These are phyloP conservation scores for Hypomontagnella monticulosa DNA, from an alignment of 495 filamentous ascomycete genomes.

Conservation along the genomic window DNA sequence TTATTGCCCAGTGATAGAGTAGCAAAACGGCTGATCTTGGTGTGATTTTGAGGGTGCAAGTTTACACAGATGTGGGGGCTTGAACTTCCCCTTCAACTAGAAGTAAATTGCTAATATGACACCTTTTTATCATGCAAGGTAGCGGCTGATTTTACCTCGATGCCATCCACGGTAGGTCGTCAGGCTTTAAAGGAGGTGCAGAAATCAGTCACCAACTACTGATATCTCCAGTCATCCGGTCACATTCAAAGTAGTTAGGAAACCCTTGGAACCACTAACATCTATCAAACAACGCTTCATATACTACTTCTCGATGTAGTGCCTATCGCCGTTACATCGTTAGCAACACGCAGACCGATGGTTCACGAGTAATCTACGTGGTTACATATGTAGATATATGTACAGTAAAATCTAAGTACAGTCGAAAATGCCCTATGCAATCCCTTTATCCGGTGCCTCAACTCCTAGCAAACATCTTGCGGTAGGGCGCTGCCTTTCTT, in stretches of 20 bases:
- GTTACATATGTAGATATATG: conserved; percentile 20
- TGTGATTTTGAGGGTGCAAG: too few relatives aligned
- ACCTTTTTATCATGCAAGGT: conserved; percentile 48
- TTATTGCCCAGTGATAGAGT: too few relatives aligned
- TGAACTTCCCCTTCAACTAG: conserved; percentile 56
- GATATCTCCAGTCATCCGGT: too few relatives aligned
- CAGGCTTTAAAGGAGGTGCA: conserved; percentile 46
- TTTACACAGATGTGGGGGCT: conserved; percentile 58
- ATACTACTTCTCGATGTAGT: too few relatives aligned
- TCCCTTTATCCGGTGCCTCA: conserved; percentile 31
- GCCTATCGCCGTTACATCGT: too few relatives aligned
- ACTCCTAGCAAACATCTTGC: conserved; percentile 27
- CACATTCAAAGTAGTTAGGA: too few relatives aligned
- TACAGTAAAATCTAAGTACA: conserved; percentile 34
- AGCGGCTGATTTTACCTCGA: conserved; percentile 55
- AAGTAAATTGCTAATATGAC: conserved; percentile 50
- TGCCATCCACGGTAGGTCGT: conserved; percentile 45
- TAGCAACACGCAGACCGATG: conserved; percentile 4
- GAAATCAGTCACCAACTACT: conserved; percentile 17
- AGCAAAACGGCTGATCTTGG: too few relatives aligned
- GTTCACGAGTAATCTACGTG: conserved; percentile 26
- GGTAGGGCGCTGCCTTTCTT: conserved; percentile 27
- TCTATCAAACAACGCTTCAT: too few relatives aligned
- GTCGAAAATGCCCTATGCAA: conserved; percentile 28
- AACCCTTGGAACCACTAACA: too few relatives aligned